Conservation (phyloP, 106 monocot genomes). For the Dioscorea dumetorum region DNA sequence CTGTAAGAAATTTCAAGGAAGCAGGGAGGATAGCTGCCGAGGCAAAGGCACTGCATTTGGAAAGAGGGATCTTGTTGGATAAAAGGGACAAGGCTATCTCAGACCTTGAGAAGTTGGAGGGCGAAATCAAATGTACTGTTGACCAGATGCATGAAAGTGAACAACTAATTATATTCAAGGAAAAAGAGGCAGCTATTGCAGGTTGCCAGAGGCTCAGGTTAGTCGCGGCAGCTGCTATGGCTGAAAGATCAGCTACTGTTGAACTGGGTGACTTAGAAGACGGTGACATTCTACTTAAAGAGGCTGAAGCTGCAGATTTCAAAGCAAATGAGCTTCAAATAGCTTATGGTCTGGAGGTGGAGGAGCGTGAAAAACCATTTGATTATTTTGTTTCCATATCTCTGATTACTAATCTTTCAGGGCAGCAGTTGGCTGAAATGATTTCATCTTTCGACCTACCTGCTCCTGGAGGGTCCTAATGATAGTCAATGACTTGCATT, state of each 20-base stretch:
- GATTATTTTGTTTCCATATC: constrained; percentile 33
- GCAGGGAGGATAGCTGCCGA: constrained; percentile 79
- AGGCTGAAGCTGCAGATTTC: constrained; percentile 65
- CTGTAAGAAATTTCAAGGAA: constrained; percentile 94
- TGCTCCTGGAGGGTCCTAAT: not conserved
- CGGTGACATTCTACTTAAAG: constrained; percentile 39
- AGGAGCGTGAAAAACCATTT: constrained; percentile 15
- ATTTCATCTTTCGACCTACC: constrained; percentile 17
- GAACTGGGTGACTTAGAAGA: constrained; percentile 70
- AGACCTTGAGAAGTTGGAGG: constrained; percentile 54
- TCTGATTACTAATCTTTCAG: constrained; percentile 30
- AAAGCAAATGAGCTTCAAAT: constrained; percentile 64
- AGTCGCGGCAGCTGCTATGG: constrained; percentile 56
- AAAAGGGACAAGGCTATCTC: constrained; percentile 35
- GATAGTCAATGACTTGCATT: too few relatives aligned
- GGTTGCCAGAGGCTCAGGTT: constrained; percentile 47
- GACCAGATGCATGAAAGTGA: constrained; percentile 60
- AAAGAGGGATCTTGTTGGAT: constrained; percentile 57
- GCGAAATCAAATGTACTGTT: constrained; percentile 37
- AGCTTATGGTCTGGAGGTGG: constrained; percentile 34
- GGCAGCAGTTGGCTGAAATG: constrained; percentile 22
- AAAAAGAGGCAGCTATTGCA: constrained; percentile 72
- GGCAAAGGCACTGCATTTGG: constrained; percentile 62
- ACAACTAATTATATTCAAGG: constrained; percentile 44
- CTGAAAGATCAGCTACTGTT: constrained; percentile 71